Evolutionary conservation across 192 early-diverging fungal genomes (phyloP).

Genomic region (Coemansia sp.): DNA sequence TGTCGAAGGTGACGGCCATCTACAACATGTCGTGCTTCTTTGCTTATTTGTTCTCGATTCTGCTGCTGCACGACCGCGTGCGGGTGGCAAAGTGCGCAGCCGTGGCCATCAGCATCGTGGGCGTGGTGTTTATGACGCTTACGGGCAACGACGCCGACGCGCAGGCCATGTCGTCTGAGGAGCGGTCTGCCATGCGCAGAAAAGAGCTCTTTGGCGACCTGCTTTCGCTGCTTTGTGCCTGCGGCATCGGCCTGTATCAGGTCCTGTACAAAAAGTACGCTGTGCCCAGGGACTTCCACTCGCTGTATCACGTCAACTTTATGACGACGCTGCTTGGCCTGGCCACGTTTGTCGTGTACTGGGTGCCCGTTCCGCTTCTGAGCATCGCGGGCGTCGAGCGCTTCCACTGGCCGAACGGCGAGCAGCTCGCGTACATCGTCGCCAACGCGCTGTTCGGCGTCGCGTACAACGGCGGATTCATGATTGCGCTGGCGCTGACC

Average conservation of each 20-base stretch:
- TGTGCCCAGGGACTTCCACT: constrained; percentile 54
- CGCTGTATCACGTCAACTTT: constrained; percentile 72
- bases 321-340: constrained; percentile 70
- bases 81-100: constrained; percentile 59
- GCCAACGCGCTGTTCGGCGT: constrained; percentile 68
- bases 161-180: neutral
- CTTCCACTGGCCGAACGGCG: constrained; percentile 62
- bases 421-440: constrained; percentile 57
- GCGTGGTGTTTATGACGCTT: constrained; percentile 67
- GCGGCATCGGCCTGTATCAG: constrained; percentile 72
- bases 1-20: constrained; percentile 76
- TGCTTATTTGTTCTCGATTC: constrained; percentile 75
- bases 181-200: constrained; percentile 10
- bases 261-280: constrained; percentile 79
- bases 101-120: constrained; percentile 63
- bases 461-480: constrained; percentile 72
- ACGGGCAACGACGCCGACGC: constrained; percentile 21
- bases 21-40: constrained; percentile 83
- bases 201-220: constrained; percentile 56
- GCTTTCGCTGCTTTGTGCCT: constrained; percentile 63
- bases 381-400: constrained; percentile 60
- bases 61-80: constrained; percentile 66
- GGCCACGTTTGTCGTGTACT: constrained; percentile 61
- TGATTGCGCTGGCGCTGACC: constrained; percentile 72
- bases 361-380: constrained; percentile 71